Percentiles rank a stretch among this genome's conserved stretches.
These are phyloP conservation scores for Candida glucosophila DNA, from an alignment of 1,139 yeast species.

Conservation along the genomic window DNA sequence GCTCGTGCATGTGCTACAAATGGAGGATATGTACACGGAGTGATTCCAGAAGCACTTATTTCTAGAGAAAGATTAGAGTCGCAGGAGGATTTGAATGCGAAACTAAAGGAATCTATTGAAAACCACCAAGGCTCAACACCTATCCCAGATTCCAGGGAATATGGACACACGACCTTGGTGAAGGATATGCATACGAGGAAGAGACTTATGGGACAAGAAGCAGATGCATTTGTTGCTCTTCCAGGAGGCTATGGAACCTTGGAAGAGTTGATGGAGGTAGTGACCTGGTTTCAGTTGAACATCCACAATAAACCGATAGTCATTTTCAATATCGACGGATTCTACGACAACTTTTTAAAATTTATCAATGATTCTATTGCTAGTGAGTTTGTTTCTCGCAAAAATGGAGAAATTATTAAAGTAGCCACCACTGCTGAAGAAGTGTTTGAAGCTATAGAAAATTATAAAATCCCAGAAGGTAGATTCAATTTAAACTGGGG, in stretches of 20 bases:
- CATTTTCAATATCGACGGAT: constrained; percentile 70
- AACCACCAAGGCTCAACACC: constrained; percentile 58
- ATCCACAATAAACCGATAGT: constrained; percentile 79
- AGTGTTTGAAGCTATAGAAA: constrained; percentile 51
- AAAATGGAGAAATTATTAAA: constrained; percentile 60
- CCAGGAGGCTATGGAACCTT: constrained; percentile 93
- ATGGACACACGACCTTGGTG: constrained; percentile 79
- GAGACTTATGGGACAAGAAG: constrained; percentile 76
- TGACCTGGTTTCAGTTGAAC: constrained; percentile 82
- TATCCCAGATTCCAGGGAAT: constrained; percentile 48
- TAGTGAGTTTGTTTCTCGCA: constrained; percentile 59
- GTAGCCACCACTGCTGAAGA: constrained; percentile 64
- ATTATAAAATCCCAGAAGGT: constrained; percentile 64
- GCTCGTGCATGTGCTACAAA: constrained; percentile 62
- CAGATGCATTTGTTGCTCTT: constrained; percentile 81
- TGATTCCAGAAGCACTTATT: constrained; percentile 77
- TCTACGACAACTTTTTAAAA: constrained; percentile 59
- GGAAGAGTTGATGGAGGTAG: constrained; percentile 84
- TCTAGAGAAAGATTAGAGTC: constrained; percentile 55
- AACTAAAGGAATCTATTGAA: constrained; percentile 36
- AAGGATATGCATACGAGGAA: constrained; percentile 89
- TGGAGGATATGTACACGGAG: constrained; percentile 77
- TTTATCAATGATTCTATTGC: constrained; percentile 51
- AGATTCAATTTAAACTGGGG: constrained; percentile 71
- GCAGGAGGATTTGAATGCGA: constrained; percentile 39